Evolutionary conservation across 371 early-diverging fungal genomes (phyloP).

Genomic region (Mortierella sp.): DNA sequence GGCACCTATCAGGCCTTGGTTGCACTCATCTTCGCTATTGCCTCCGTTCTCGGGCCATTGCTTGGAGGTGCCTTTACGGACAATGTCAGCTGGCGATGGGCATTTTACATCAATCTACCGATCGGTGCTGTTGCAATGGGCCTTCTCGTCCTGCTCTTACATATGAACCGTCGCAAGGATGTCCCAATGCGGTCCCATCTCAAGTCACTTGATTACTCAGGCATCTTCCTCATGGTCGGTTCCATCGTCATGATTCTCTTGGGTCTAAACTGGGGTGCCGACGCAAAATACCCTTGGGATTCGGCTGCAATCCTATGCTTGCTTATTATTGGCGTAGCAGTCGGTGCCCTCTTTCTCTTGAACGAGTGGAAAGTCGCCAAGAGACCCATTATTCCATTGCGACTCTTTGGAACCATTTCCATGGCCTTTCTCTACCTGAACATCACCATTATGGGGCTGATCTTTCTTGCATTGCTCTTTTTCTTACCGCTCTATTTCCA

Average conservation of each 20-base stretch:
- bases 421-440: slow-evolving; percentile 31
- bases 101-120: slow-evolving; percentile 83
- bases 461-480: slow-evolving; percentile 44
- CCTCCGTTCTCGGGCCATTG: slow-evolving; percentile 77
- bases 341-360: slow-evolving; percentile 47
- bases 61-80: slow-evolving; percentile 80
- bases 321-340: slow-evolving; percentile 51
- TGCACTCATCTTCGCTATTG: slow-evolving; percentile 64
- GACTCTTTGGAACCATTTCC: slow-evolving; percentile 54
- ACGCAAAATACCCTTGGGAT: slow-evolving; percentile 66
- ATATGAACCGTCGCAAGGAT: slow-evolving; percentile 57
- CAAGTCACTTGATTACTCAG: slow-evolving; percentile 46
- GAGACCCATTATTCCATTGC: slow-evolving; percentile 65
- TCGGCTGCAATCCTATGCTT: slow-evolving; percentile 64
- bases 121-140: slow-evolving; percentile 65
- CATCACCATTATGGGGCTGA: slow-evolving; percentile 41
- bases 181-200: slow-evolving; percentile 58
- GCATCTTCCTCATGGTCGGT: slow-evolving; percentile 57
- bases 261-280: slow-evolving; percentile 80
- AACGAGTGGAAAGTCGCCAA: slow-evolving; percentile 57
- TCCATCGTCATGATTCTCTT: slow-evolving; percentile 72
- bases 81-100: slow-evolving; percentile 66
- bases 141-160: slow-evolving; percentile 62
- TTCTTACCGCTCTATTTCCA: slow-evolving; percentile 52
- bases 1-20: slow-evolving; percentile 64